Percentiles rank a stretch among this genome's conserved stretches.
These are phyloP conservation scores for Ceratobasidium papillatum DNA, from an alignment of 1,284 basidiomycete genomes.

Conservation along the genomic window DNA sequence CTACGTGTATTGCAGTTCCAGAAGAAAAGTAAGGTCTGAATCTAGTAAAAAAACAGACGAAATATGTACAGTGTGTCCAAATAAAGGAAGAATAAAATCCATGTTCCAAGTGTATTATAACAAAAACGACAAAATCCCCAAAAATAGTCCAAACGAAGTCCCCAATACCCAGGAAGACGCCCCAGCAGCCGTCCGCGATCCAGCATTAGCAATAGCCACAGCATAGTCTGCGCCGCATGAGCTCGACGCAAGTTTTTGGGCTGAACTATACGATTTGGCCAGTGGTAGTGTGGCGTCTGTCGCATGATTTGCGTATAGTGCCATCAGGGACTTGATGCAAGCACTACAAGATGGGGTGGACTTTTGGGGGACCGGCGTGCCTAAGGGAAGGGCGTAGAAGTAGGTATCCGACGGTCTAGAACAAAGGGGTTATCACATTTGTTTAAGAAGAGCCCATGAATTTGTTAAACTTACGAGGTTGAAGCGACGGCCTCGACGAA, in stretches of 20 bases:
- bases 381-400: slow-evolving; percentile 43
- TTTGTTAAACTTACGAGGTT: slow-evolving; percentile 9
- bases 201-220: not conserved
- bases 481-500: slow-evolving; percentile 46
- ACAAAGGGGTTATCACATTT: not conserved
- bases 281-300: slow-evolving; percentile 38
- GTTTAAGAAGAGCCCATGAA: not conserved
- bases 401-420: slow-evolving; percentile 44
- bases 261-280: slow-evolving; percentile 40
- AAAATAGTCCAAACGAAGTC: not conserved
- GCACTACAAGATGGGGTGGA: slow-evolving; percentile 44
- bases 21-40: not conserved
- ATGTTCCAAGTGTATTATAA: not conserved
- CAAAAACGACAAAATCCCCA: slow-evolving; percentile 13
- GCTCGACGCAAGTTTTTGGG: slow-evolving; percentile 29
- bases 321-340: slow-evolving; percentile 43
- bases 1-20: not conserved
- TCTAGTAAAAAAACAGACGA: not conserved
- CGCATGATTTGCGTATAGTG: slow-evolving; percentile 43
- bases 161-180: slow-evolving; percentile 3
- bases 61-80: slow-evolving; percentile 12
- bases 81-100: not conserved
- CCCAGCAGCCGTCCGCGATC: not conserved
- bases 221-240: slow-evolving; percentile 43
- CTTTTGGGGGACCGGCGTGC: slow-evolving; percentile 43